Conservation (phyloP, 148 eudicot genomes). For the Spergularia marina region DNA sequence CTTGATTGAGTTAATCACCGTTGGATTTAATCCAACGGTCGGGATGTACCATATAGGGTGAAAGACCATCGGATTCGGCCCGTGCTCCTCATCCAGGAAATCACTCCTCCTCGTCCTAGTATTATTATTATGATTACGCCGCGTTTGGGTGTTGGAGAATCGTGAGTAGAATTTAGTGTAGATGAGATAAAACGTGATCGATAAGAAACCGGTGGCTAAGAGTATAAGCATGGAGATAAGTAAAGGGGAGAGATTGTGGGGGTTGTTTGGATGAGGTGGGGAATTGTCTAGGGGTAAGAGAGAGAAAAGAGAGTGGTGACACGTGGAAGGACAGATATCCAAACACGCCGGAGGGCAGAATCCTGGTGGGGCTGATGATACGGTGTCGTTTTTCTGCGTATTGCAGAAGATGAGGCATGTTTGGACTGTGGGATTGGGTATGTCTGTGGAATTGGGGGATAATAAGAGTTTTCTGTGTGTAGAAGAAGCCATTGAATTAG, state of each 20-base stretch:
- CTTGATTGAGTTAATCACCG: slow-evolving; percentile 44
- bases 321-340: slow-evolving; percentile 19
- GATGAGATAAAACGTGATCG: slow-evolving; percentile 35
- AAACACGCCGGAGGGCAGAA: slow-evolving; percentile 30
- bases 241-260: slow-evolving; percentile 28
- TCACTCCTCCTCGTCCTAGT: slow-evolving; percentile 15
- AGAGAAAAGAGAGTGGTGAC: slow-evolving; percentile 5
- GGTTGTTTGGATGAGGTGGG: slow-evolving; percentile 21
- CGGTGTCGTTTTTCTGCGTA: neutral
- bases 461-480: slow-evolving; percentile 29
- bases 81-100: slow-evolving; percentile 39
- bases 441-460: neutral
- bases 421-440: slow-evolving; percentile 23
- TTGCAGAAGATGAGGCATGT: slow-evolving; percentile 31
- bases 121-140: slow-evolving; percentile 8
- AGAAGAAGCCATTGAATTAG: slow-evolving; percentile 25
- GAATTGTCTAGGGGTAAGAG: slow-evolving; percentile 12
- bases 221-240: slow-evolving; percentile 35
- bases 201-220: slow-evolving; percentile 33
- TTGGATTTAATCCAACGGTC: slow-evolving; percentile 56
- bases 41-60: slow-evolving; percentile 66
- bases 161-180: slow-evolving; percentile 35
- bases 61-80: slow-evolving; percentile 35
- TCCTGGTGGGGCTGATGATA: neutral
- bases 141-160: neutral